Conservation (phyloP, 2,329 filamentous ascomycete genomes). For the Thielaviopsis populi region DNA sequence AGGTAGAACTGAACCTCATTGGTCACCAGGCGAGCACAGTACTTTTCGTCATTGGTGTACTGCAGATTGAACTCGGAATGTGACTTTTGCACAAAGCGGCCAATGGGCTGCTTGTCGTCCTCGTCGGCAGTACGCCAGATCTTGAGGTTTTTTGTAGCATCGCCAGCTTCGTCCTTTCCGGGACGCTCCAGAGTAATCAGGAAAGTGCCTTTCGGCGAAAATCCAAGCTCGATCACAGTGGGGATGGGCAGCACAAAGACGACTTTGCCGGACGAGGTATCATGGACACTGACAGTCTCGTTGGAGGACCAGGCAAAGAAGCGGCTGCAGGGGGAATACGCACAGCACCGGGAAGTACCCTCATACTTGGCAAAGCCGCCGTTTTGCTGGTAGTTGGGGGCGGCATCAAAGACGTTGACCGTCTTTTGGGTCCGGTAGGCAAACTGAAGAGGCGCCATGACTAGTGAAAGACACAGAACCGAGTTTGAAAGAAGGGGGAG, state of each 20-base stretch:
- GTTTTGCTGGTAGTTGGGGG: conserved; percentile 72
- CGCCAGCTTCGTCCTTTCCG: conserved; percentile 59
- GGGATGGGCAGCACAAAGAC: conserved; percentile 60
- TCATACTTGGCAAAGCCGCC: conserved; percentile 75
- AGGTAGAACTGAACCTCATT: conserved; percentile 98
- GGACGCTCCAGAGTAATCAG: conserved; percentile 95
- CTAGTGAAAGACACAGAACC: conserved; percentile 72
- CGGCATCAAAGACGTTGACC: conserved; percentile 85
- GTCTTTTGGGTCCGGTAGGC: conserved; percentile 94
- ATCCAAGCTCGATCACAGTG: conserved; percentile 87
- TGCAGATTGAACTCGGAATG: conserved; percentile 95
- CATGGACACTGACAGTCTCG: conserved; percentile 72
- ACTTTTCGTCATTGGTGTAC: conserved; percentile 85
- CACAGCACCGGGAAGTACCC: conserved; percentile 86
- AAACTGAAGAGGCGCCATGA: conserved; percentile 93
- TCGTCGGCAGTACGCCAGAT: conserved; percentile 76
- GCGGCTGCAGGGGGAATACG: conserved; percentile 82
- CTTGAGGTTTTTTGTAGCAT: conserved; percentile 57
- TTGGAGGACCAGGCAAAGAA: conserved; percentile 92
- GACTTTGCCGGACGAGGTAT: conserved; percentile 60
- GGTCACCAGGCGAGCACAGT: conserved; percentile 83
- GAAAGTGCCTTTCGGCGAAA: conserved; percentile 83
- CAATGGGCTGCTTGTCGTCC: conserved; percentile 57
- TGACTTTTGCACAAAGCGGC: conserved; percentile 87
- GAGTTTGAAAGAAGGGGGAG: conserved; percentile 17